phyloP scores from a whole-genome alignment of 352 stramenopile genomes.

The Pythium oligandrum region DNA sequence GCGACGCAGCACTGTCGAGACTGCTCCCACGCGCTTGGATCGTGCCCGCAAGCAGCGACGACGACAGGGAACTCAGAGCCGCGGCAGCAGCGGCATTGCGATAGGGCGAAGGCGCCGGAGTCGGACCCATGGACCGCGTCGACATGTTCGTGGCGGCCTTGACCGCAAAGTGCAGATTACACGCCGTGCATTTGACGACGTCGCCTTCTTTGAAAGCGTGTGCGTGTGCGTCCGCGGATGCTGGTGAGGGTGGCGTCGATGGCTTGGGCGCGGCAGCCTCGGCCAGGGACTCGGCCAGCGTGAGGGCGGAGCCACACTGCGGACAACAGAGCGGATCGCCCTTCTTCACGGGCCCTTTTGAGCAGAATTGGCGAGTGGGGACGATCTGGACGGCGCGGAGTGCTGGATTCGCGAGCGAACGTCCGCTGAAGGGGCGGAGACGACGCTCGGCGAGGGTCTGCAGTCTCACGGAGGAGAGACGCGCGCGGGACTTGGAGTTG shows the following conservation, averaged over 20 bases:
- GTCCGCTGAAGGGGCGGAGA: no score
- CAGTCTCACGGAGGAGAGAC: no score
- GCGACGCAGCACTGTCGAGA: constrained; percentile 15
- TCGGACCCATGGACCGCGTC: constrained; percentile 6
- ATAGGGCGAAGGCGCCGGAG: constrained; percentile 30
- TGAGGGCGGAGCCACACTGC: constrained; percentile 53
- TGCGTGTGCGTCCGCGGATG: not conserved
- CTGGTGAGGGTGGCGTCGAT: not conserved
- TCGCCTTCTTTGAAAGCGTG: constrained; percentile 67
- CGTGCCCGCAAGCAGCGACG: constrained; percentile 39
- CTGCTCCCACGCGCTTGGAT: constrained; percentile 40
- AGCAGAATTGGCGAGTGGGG: not conserved
- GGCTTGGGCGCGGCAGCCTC: constrained; percentile 3
- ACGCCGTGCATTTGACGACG: constrained; percentile 68
- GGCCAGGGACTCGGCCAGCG: constrained; percentile 33
- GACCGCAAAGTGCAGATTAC: constrained; percentile 70
- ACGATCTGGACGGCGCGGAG: not conserved
- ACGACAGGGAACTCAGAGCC: constrained; percentile 62
- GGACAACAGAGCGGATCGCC: constrained; percentile 47
- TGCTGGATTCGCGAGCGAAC: no score
- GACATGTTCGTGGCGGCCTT: constrained; percentile 28
- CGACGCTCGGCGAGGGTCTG: no score
- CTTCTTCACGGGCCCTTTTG: constrained; percentile 7
- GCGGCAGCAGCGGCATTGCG: constrained; percentile 60
- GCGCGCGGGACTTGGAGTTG: no score